Conservation (phyloP, 352 stramenopile species). For the Globisporangium yorkense region DNA sequence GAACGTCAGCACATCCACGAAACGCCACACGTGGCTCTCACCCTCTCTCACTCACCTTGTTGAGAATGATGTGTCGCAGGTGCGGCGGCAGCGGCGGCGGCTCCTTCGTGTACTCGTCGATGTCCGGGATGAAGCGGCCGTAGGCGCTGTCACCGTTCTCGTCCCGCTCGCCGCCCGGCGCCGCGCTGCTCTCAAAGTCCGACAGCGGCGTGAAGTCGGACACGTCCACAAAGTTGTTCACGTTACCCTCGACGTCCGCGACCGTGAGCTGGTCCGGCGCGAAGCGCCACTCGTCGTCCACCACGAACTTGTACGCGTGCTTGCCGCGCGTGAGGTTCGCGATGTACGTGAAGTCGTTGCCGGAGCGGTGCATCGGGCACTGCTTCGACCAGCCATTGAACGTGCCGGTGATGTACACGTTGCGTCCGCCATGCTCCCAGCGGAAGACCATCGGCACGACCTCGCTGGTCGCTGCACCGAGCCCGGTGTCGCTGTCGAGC, state of each 20-base stretch:
- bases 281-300: slow-evolving; percentile 99
- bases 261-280: slow-evolving; percentile 94
- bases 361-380: slow-evolving; percentile 98
- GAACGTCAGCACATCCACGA: background rate
- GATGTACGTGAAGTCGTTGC: slow-evolving; percentile 99
- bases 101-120: slow-evolving; percentile 99
- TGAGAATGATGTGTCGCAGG: slow-evolving; percentile 99
- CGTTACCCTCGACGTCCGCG: slow-evolving; percentile 97
- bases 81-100: slow-evolving; percentile 97
- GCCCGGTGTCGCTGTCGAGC: slow-evolving; percentile 2
- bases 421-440: slow-evolving; percentile 96
- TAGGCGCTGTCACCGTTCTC: slow-evolving; percentile 89
- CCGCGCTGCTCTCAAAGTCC: slow-evolving; percentile 52
- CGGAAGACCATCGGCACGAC: slow-evolving; percentile 95
- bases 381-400: slow-evolving; percentile 99
- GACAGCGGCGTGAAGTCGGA: slow-evolving; percentile 93
- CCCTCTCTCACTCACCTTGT: slow-evolving; percentile 78
- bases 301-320: slow-evolving; percentile 99
- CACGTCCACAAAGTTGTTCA: slow-evolving; percentile 99
- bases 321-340: slow-evolving; percentile 96
- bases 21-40: slow-evolving; percentile 1
- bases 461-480: slow-evolving; percentile 15
- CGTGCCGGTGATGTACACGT: slow-evolving; percentile 98
- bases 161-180: slow-evolving; percentile 51
- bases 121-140: slow-evolving; percentile 94